Conservation (phyloP, 345 rosid species). For the Sonneratia caseolaris region DNA sequence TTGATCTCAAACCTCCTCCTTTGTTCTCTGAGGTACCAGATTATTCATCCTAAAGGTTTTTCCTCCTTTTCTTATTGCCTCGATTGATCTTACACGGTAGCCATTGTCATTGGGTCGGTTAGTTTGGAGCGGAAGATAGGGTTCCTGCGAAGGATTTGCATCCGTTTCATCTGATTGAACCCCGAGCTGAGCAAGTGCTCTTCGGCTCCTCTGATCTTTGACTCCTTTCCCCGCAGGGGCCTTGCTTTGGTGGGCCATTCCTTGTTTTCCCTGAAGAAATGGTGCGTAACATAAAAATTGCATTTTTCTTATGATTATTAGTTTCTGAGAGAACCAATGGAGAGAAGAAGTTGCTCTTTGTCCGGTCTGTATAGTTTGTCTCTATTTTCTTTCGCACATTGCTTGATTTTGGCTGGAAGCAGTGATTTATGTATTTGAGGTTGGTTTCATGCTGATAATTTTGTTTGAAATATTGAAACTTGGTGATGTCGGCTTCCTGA, state of each 20-base stretch:
- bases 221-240: not conserved
- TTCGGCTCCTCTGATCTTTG: not conserved
- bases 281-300: not conserved
- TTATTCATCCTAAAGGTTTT: too few species aligned
- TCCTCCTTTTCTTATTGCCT: too few species aligned
- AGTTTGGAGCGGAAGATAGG: not conserved
- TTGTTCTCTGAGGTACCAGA: too few species aligned
- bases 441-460: not conserved
- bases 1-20: too few species aligned
- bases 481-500: not conserved
- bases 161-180: not conserved
- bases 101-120: too few species aligned
- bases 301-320: not conserved
- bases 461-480: not conserved
- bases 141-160: not conserved
- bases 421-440: not conserved
- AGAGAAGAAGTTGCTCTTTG: not conserved
- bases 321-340: not conserved
- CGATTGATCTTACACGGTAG: too few species aligned
- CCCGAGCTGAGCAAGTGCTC: not conserved
- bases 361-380: too few species aligned
- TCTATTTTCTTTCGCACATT: too few species aligned
- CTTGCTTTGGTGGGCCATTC: not conserved
- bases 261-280: not conserved
- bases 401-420: not conserved